Base-by-base conservation (phyloP, 116 monocot genomes). In the Iris pallida region DNA sequence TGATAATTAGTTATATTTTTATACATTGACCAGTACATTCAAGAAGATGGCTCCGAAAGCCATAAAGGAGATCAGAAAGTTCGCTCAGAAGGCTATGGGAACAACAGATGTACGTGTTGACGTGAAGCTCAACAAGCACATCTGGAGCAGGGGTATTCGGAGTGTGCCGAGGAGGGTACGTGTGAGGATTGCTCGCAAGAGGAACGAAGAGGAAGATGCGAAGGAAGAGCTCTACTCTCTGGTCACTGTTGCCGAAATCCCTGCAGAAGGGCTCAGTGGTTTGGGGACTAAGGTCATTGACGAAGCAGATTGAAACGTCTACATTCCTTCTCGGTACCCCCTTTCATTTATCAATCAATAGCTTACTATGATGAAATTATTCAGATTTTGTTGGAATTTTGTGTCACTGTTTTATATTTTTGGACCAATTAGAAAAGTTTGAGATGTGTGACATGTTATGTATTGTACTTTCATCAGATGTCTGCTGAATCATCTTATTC, bases 141-240 rank as follows among this genome's bases (percentile, higher is more conserved):
- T 70, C 6, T 59, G 70, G 70, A 70, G 70, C 70, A 57, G 70
- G 4, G 70, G 70, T n/a, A 70, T 70, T 8, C 70, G 70, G 1
- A 70, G 70, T 40, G 70, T 70, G 15, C 59, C 70, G 8, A 48
- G 70, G 59, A 45, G 70, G 48, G 59, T 70, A 12, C 70, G 70
- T 0, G 70, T 70, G 14, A 59, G 70, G 70, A 70, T 70, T 70
- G 59, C 70, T 13, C 70, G 70, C 20, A 70, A 70, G 59, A 59
- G 70, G 70, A 70, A 70, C 48, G 70, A 59, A 47, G 69, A 59
- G 12, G 70, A 70, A 30, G 70, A 70, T 70, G 70, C 70, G 30
- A 70, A 70, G 70, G 70, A 70, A 48, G 70, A 70, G 47, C 59
- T 70, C 30, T 70, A 70, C 70, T 70, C 70, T 6, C 59, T 70